Percentiles rank a stretch among this genome's conserved stretches.
Conservation (phyloP, 2,329 filamentous ascomycete genomes). For the Diplodia seriata region DNA sequence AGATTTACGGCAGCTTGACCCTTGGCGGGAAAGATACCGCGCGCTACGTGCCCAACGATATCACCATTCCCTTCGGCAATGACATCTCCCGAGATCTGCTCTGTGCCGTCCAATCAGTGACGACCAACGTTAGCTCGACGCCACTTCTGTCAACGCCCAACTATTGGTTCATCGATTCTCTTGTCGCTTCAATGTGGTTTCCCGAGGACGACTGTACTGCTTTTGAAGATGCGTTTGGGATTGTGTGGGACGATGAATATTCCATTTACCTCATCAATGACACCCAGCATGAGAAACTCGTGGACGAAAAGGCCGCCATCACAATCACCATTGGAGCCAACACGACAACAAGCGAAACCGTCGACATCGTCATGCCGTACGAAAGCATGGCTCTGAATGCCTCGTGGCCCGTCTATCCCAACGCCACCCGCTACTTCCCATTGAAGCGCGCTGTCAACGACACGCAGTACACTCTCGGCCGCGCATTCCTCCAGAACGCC, state of each 20-base stretch:
- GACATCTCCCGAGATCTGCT: constrained; percentile 42
- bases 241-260: constrained; percentile 45
- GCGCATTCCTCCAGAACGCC: constrained; percentile 52
- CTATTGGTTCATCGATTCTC: constrained; percentile 47
- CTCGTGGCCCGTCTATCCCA: constrained; percentile 38
- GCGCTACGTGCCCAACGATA: constrained; percentile 41
- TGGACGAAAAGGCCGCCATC: constrained; percentile 43
- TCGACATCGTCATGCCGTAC: constrained; percentile 48
- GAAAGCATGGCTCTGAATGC: constrained; percentile 47
- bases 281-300: constrained; percentile 43
- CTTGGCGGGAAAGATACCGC: constrained; percentile 50
- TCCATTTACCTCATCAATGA: constrained; percentile 50
- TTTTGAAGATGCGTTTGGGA: constrained; percentile 49
- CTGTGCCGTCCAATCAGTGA: constrained; percentile 40
- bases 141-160: constrained; percentile 42
- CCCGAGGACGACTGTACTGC: constrained; percentile 43
- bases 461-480: constrained; percentile 48
- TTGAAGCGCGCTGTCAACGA: constrained; percentile 48
- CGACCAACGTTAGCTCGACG: constrained; percentile 41
- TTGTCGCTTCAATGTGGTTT: constrained; percentile 52
- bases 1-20: constrained; percentile 44
- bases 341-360: constrained; percentile 37
- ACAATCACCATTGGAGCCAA: constrained; percentile 44
- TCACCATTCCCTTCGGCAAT: constrained; percentile 40
- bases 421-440: constrained; percentile 46